Evolutionary conservation across 148 eudicot genomes (phyloP), one percentile per base, ranked within the genome.

Genomic region (Beta vulgaris): DNA sequence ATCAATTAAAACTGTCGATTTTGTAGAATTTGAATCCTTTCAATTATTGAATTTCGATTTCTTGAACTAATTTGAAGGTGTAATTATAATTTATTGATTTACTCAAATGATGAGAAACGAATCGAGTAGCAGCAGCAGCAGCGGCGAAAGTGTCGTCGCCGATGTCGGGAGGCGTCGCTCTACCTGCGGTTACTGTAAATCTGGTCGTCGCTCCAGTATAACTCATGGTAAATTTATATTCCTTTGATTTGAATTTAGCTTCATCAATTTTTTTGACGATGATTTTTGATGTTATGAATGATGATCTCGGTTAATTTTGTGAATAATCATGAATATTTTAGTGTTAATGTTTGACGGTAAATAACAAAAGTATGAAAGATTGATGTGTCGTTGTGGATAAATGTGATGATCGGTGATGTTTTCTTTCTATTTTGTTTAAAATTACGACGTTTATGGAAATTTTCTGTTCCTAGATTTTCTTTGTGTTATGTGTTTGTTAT

Each of bases 181-280:
- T 80, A 73, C 92, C 31, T 95, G 99, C 43, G 98, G 98, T 21
- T 95, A 95, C 73, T 95, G 99, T 66, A 91, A 81, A 90, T 92
- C 97, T 76, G 88, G 86, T 55, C 71, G 76, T 36, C 81, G 61
- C 13, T 72, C 96, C 64, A 92, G 99, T 74, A 76, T 89, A n/a
- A 73, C 92, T 82, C 90, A 95, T 62, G 99, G 99, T 92, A 35
- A 61, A 34, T 46, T 15, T 59, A 73, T 68, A 72, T 74, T 65
- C 54, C 67, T 40, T 15, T 12, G 3, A 35, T 44, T 18, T 7
- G 3, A 12, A 15, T 37, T 62, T 18, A 34, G 23, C 62, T 62
- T 29, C n/a, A n/a, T n/a, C n/a, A 11, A 37, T 67, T 66, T 6
- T 29, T 63, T 73, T 34, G 44, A 14, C 11, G 0, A 8, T 9